These are phyloP conservation scores for Cinnamomum micranthum DNA, from an alignment of 164 flowering plant species.

Conservation along the genomic window DNA sequence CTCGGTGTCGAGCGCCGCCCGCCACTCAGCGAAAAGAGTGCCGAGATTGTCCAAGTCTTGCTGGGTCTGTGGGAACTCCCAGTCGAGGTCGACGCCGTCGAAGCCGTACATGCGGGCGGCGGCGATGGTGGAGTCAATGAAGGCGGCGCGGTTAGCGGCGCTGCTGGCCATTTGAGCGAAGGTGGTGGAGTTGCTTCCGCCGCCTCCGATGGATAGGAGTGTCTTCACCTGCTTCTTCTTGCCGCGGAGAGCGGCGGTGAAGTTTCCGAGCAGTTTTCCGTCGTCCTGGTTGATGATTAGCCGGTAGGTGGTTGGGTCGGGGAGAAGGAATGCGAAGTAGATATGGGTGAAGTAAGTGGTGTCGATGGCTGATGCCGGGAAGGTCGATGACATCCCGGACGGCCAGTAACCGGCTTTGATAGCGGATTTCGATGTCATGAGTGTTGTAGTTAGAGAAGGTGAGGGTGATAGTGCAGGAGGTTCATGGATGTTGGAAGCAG, in stretches of 20 bases:
- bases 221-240: slow-evolving; percentile 22
- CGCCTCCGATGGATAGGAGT: slow-evolving; percentile 37
- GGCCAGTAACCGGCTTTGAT: slow-evolving; percentile 37
- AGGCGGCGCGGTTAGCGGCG: slow-evolving; percentile 15
- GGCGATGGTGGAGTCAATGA: slow-evolving; percentile 25
- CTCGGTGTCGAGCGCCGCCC: slow-evolving; percentile 14
- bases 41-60: slow-evolving; percentile 30
- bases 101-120: slow-evolving; percentile 24
- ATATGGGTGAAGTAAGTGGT: slow-evolving; percentile 37
- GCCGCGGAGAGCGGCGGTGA: slow-evolving; percentile 18
- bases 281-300: slow-evolving; percentile 20
- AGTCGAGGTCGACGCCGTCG: slow-evolving; percentile 40
- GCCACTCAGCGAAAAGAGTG: slow-evolving; percentile 23
- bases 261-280: slow-evolving; percentile 14
- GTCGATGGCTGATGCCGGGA: slow-evolving; percentile 17
- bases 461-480: neutral
- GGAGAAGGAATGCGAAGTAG: slow-evolving; percentile 34
- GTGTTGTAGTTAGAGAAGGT: neutral
- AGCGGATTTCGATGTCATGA: neutral
- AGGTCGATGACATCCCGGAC: slow-evolving; percentile 18
- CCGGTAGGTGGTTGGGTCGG: slow-evolving; percentile 19
- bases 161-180: slow-evolving; percentile 24
- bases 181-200: slow-evolving; percentile 16
- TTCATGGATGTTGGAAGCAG: neutral
- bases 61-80: slow-evolving; percentile 27